Conservation (phyloP, 1,284 basidiomycete species). For the Moesziomyces parantarcticus region DNA sequence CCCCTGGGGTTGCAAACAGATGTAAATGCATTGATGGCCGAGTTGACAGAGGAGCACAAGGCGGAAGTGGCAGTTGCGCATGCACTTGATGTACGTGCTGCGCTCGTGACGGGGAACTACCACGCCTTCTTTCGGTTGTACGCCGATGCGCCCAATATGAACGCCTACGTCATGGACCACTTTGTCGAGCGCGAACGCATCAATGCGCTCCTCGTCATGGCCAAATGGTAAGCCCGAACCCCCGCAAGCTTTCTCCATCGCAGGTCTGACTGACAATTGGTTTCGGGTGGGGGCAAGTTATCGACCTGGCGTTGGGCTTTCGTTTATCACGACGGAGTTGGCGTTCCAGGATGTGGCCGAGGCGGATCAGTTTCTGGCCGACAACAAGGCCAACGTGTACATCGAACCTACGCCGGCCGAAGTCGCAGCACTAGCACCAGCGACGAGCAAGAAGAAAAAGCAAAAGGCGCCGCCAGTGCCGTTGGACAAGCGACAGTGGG, state of each 20-base stretch:
- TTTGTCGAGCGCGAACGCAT: constrained; percentile 92
- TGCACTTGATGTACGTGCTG: constrained; percentile 87
- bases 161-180: constrained; percentile 98
- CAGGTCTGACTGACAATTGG: not conserved
- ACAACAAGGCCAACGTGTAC: constrained; percentile 79
- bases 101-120: constrained; percentile 92
- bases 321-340: constrained; percentile 82
- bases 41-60: constrained; percentile 91
- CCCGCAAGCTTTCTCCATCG: not conserved
- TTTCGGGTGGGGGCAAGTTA: constrained; percentile 21
- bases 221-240: constrained; percentile 68
- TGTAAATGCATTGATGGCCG: constrained; percentile 92
- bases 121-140: constrained; percentile 89
- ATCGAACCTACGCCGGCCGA: constrained; percentile 67
- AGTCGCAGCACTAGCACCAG: constrained; percentile 22
- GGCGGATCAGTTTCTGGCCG: constrained; percentile 77
- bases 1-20: no score
- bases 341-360: constrained; percentile 80
- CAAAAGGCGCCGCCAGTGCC: constrained; percentile 39
- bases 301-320: constrained; percentile 73
- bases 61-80: constrained; percentile 81
- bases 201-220: constrained; percentile 86
- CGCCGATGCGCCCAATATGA: constrained; percentile 90
- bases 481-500: constrained; percentile 68
- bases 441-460: constrained; percentile 37